Conservation (phyloP, 1,284 basidiomycete species). For the Earliella scabrosa region DNA sequence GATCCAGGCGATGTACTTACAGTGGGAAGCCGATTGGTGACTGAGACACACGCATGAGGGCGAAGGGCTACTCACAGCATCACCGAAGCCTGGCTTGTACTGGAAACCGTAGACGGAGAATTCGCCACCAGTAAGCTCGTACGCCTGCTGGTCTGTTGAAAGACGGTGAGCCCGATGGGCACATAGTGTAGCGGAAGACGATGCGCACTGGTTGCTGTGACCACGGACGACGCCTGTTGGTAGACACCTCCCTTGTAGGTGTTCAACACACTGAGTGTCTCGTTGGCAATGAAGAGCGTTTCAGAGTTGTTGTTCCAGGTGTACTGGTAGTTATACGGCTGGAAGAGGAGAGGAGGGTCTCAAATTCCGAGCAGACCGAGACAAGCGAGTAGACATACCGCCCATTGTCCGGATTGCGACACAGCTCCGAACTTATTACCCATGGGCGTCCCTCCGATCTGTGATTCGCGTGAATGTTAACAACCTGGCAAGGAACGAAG, state of each 20-base stretch:
- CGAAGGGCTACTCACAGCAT: constrained; percentile 34
- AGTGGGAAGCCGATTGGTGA: no score
- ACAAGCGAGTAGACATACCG: constrained; percentile 33
- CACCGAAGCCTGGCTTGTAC: constrained; percentile 49
- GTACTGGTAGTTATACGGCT: constrained; percentile 53
- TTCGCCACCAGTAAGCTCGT: constrained; percentile 45
- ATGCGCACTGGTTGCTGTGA: constrained; percentile 28
- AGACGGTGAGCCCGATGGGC: not conserved
- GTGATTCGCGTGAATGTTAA: constrained; percentile 23
- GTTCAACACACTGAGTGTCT: constrained; percentile 48
- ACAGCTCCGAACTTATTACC: constrained; percentile 37
- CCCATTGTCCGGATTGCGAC: constrained; percentile 51
- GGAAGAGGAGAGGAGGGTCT: no score
- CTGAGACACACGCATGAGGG: no score
- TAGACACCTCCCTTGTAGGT: constrained; percentile 54
- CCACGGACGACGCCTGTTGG: constrained; percentile 50
- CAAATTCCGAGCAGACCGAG: no score
- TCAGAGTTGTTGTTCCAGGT: constrained; percentile 47
- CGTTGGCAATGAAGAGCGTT: constrained; percentile 49
- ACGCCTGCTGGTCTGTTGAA: constrained; percentile 41
- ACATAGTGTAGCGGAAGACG: no score
- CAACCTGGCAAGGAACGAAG: no score
- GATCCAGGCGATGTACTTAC: constrained; percentile 89
- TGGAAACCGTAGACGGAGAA: constrained; percentile 68
- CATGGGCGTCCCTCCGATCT: constrained; percentile 10